Evolutionary conservation across 1,284 basidiomycete species (phyloP), one percentile per base, ranked within the genome.

Genomic region (Ustilago bromivora): DNA sequence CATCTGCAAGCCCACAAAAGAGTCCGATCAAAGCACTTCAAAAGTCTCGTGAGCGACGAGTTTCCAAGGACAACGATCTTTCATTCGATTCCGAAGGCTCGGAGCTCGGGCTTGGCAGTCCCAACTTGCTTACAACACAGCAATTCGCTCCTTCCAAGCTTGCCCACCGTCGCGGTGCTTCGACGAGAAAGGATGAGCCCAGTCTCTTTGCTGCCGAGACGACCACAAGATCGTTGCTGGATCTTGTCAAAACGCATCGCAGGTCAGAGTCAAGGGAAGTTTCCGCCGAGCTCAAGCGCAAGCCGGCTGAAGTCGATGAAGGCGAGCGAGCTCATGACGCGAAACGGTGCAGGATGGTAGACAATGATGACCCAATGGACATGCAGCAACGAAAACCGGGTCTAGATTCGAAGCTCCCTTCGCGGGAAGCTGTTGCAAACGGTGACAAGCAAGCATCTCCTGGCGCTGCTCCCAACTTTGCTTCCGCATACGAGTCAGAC

Each of bases 121-220:
- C 66, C 6, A 47, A n/a, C 15, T 54, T 56, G 28, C 54, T 61
- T 32, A 60, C 31, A 19, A 73, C 71, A 0, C 72, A 75, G 38
- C 66, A 49, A 2, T 75, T 75, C 31, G 61, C 52, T 28, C 60
- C 72, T 4, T 75, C 72, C 19, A 75, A 75, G 54, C 72, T 75
- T 13, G 72, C 67, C 5, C 52, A 63, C 35, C 66, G 72, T 34
- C 58, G 28, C 11, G 57, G 35, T 10, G 47, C 38, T 34, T 32
- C 23, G 8, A 46, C 43, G 11, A 38, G n/a, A n/a, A 41, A 35
- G 13, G 28, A 19, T 28, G 23, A 15, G 35, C 38, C 36, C 17
- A 59, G 56, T n/a, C 60, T 75, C 4, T 75, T 70, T 32, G 67
- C 56, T 2, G 72, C 72, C n/a, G 43, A 62, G 32, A 63, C 63